Base-by-base conservation (phyloP, 2,329 filamentous ascomycete species). In the Clarireedia sp. region DNA sequence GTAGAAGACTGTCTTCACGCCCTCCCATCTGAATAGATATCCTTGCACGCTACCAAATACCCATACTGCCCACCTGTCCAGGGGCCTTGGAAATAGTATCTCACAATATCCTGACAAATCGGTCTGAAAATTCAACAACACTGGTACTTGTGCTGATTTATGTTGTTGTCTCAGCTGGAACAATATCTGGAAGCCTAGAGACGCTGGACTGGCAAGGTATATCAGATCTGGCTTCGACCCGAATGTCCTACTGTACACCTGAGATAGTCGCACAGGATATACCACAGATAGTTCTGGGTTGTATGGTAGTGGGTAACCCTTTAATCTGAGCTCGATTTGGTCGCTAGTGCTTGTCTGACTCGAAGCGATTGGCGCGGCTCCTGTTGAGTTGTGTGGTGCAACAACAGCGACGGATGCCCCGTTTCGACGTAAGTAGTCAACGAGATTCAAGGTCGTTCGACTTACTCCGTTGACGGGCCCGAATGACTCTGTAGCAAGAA, bases 381-480 rank as follows among this genome's bases (percentile, higher is more conserved):
- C 74, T 59, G 81, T 80, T 5, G 46, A 51, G 9, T 63, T 71
- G 66, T 65, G 74, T 71, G 85, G 85, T 41, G 85, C 83, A 36
- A 87, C 83, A 5, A 87, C 81, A 8, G 82, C 81, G 49, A 88
- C 79, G 17, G 82, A 75, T 10, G 78, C 83, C 19, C 82, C 84
- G 61, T 87, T 73, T n/a, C 72, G 72, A 55, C 82, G 78, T 19
- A 88, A 73, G 61, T 87, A 85, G 66, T 82, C 80, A 53, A 88
- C 81, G 51, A 88, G 76, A 74, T 83, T 86, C 62, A 83, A 73
- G 0, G 85, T 88, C 4, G 85, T 88, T 58, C 83, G 77, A 63
- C 81, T 86, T 46, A 88, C 85, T n/a, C 85, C 85, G 65, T 88
- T 88, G 66, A 88, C 82, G 0, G 85, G 85, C 3, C 84, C 85